phyloP scores from a whole-genome alignment of 1,284 basidiomycete species.

The Trichosporon ovoides region DNA sequence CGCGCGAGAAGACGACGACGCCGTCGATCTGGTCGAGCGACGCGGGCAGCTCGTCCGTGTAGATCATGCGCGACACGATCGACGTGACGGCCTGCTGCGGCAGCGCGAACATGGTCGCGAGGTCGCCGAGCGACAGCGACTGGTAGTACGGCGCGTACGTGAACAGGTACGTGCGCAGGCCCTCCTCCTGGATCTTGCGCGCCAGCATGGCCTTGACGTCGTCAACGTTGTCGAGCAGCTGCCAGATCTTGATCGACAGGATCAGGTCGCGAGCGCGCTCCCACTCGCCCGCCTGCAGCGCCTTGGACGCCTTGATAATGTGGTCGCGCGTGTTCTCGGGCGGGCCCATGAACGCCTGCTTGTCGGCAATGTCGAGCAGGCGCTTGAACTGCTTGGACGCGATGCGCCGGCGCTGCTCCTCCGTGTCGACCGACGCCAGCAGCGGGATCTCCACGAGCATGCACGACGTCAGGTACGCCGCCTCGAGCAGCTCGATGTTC shows the following conservation, averaged over 20 bases:
- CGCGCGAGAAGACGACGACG: conserved; percentile 82
- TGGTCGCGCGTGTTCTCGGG: conserved; percentile 98
- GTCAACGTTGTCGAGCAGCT: conserved; percentile 80
- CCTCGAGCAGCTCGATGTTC: conserved; percentile 95
- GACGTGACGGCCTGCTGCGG: conserved; percentile 75
- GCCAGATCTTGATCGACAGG: conserved; percentile 96
- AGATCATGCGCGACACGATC: conserved; percentile 97
- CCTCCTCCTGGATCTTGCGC: conserved; percentile 93
- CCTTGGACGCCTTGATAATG: conserved; percentile 98
- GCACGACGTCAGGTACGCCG: conserved; percentile 93
- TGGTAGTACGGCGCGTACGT: conserved; percentile 96
- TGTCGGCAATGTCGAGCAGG: conserved; percentile 92
- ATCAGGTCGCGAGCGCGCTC: conserved; percentile 88
- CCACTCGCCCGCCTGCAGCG: conserved; percentile 95
- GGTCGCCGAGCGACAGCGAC: conserved; percentile 77
- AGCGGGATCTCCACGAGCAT: conserved; percentile 98
- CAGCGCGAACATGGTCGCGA: conserved; percentile 83
- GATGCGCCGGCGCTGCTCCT: conserved; percentile 83
- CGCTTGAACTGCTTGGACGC: conserved; percentile 95
- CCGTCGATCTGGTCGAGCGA: conserved; percentile 84
- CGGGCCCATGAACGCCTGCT: conserved; percentile 96
- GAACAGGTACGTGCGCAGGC: conserved; percentile 93
- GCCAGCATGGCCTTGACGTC: conserved; percentile 92
- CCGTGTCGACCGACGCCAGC: conserved; percentile 86
- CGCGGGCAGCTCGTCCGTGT: conserved; percentile 91